Conservation (phyloP, 1,284 basidiomycete species). For the Heliocybe sulcata region DNA sequence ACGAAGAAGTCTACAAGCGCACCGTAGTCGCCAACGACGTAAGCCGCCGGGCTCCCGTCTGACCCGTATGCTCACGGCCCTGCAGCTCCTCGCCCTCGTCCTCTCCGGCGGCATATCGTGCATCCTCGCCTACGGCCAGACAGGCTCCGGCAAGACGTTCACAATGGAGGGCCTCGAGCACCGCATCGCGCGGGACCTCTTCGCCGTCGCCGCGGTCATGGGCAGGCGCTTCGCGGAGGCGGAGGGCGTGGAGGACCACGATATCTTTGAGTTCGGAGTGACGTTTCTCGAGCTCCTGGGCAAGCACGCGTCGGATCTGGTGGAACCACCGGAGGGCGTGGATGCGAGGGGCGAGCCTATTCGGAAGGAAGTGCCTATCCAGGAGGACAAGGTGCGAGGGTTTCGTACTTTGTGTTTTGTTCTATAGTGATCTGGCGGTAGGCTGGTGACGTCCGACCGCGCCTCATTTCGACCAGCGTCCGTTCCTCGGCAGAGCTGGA, state of each 20-base stretch:
- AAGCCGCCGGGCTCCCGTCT: conserved; percentile 6
- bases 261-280: conserved; percentile 22
- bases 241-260: conserved; percentile 5
- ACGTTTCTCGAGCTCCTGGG: conserved; percentile 24
- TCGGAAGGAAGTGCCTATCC: conserved; percentile 19
- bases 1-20: conserved; percentile 27
- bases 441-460: conserved; percentile 22
- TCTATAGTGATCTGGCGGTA: conserved; percentile 2
- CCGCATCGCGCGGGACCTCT: conserved; percentile 24
- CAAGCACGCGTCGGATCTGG: conserved; percentile 19
- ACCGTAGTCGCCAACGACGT: conserved; percentile 23
- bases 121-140: conserved; percentile 27
- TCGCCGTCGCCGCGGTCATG: conserved; percentile 15
- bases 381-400: conserved; percentile 21
- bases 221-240: conserved; percentile 14
- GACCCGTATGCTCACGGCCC: neutral
- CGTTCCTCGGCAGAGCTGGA: conserved; percentile 21
- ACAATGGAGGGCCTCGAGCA: conserved; percentile 26
- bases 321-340: conserved; percentile 12
- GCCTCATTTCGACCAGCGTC: conserved; percentile 15
- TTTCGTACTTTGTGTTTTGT: neutral
- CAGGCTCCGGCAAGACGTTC: conserved; percentile 24
- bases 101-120: conserved; percentile 25
- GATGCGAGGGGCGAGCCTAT: conserved; percentile 18
- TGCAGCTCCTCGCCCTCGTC: conserved; percentile 21